Evolutionary conservation across 768 basidiomycete genomes (phyloP).

Genomic region (Cyclocybe cylindracea): DNA sequence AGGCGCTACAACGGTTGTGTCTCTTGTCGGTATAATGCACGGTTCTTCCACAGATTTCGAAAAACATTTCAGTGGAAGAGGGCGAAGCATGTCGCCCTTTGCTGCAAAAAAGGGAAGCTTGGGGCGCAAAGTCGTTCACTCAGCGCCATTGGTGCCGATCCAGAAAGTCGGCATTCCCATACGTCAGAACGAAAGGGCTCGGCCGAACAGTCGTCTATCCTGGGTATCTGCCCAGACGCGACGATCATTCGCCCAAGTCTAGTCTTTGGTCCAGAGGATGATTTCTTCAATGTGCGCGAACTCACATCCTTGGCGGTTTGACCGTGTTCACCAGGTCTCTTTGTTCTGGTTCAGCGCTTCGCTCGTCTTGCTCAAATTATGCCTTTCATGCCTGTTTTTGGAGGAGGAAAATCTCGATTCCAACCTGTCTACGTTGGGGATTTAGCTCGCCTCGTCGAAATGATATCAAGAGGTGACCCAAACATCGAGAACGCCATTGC

Average conservation of each 20-base stretch:
- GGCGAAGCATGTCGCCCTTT: slow-evolving; percentile 62
- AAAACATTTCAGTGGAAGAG: slow-evolving; percentile 65
- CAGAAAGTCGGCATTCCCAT: slow-evolving; percentile 56
- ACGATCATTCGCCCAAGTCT: slow-evolving; percentile 73
- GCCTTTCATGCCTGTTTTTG: slow-evolving; percentile 78
- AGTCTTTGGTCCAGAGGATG: slow-evolving; percentile 76
- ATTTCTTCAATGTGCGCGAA: slow-evolving; percentile 65
- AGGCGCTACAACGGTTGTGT: slow-evolving; percentile 59
- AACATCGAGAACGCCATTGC: slow-evolving; percentile 42
- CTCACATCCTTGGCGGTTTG: slow-evolving; percentile 20
- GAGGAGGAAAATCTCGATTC: slow-evolving; percentile 63
- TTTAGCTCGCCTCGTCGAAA: slow-evolving; percentile 60
- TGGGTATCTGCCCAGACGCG: slow-evolving; percentile 45
- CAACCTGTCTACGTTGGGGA: slow-evolving; percentile 78
- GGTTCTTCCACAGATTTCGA: slow-evolving; percentile 58
- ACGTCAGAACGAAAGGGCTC: slow-evolving; percentile 61
- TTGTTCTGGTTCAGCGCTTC: slow-evolving; percentile 48
- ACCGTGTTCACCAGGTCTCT: neutral
- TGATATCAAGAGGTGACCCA: slow-evolving; percentile 48
- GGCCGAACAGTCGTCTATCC: slow-evolving; percentile 59
- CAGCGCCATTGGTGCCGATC: slow-evolving; percentile 76
- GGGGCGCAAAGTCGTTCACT: slow-evolving; percentile 68
- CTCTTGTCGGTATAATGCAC: slow-evolving; percentile 68
- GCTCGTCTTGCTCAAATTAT: slow-evolving; percentile 57
- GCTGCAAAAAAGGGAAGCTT: slow-evolving; percentile 45